These are phyloP conservation scores for Colletotrichum musae DNA, from an alignment of 2,329 filamentous ascomycete genomes.

Conservation along the genomic window DNA sequence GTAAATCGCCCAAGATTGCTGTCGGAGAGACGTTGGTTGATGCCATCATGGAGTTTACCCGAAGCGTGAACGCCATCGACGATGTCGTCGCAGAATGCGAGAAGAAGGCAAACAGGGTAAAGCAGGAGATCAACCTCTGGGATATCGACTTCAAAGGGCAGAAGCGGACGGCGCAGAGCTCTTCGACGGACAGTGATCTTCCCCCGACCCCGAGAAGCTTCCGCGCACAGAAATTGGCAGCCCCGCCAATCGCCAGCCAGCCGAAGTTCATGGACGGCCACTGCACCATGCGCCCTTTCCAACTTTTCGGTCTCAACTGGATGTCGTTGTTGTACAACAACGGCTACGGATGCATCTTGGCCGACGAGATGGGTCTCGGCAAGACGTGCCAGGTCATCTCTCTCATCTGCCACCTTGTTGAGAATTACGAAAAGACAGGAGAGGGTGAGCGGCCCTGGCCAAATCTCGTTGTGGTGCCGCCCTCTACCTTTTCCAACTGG, in stretches of 20 bases:
- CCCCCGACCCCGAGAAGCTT: conserved; percentile 60
- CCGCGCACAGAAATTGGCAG: conserved; percentile 51
- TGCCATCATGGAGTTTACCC: conserved; percentile 78
- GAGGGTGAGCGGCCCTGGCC: conserved; percentile 69
- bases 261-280: conserved; percentile 83
- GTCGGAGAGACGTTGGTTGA: conserved; percentile 69
- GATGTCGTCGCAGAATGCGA: conserved; percentile 84
- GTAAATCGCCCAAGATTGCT: conserved; percentile 60
- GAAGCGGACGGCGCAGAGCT: conserved; percentile 49
- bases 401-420: conserved; percentile 86
- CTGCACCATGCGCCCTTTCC: conserved; percentile 90
- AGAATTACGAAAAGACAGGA: conserved; percentile 64
- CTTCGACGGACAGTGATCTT: conserved; percentile 51
- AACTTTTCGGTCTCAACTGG: conserved; percentile 96
- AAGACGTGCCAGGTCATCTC: conserved; percentile 98
- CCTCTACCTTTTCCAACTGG: conserved; percentile 97
- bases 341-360: conserved; percentile 88
- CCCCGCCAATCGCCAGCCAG: conserved; percentile 70
- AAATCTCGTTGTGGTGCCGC: conserved; percentile 90
- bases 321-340: conserved; percentile 86
- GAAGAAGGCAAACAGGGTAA: conserved; percentile 73
- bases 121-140: conserved; percentile 62
- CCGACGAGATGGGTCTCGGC: conserved; percentile 96
- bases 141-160: conserved; percentile 64
- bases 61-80: conserved; percentile 87